phyloP scores from a whole-genome alignment of 1,139 yeast species.

The Arxiozyma telluris region DNA sequence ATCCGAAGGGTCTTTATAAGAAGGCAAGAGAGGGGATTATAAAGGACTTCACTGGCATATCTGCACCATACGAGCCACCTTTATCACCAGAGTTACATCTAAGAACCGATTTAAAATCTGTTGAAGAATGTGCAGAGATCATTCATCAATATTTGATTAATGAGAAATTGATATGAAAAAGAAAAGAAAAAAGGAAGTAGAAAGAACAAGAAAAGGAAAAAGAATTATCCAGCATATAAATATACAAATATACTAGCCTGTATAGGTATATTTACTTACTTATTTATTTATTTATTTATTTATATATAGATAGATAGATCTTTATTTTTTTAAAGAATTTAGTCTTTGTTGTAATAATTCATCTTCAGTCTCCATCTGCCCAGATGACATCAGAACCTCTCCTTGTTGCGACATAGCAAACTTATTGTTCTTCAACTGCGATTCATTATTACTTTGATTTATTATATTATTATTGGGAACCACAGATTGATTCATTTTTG shows the following conservation, averaged over 20 bases:
- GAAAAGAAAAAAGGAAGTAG: no score
- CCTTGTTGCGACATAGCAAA: slow-evolving; percentile 40
- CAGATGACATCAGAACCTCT: slow-evolving; percentile 36
- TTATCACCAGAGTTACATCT: slow-evolving; percentile 73
- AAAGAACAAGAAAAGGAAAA: no score
- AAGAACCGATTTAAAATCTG: slow-evolving; percentile 57
- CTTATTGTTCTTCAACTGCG: not conserved
- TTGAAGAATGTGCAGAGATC: slow-evolving; percentile 72
- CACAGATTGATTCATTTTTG: slow-evolving; percentile 54
- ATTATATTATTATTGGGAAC: slow-evolving; percentile 43
- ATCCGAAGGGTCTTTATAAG: slow-evolving; percentile 92
- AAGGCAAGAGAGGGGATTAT: slow-evolving; percentile 93
- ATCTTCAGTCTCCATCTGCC: slow-evolving; percentile 48
- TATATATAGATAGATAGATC: not conserved
- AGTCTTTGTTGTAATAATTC: slow-evolving; percentile 86
- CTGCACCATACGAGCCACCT: slow-evolving; percentile 95
- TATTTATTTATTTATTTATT: no score
- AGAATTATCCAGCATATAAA: no score
- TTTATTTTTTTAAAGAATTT: slow-evolving; percentile 62
- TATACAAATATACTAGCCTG: no score
- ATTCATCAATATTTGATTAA: slow-evolving; percentile 61
- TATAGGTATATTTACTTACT: not conserved
- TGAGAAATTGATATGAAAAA: slow-evolving; percentile 34
- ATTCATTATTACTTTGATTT: not conserved
- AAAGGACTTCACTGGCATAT: slow-evolving; percentile 89